Evolutionary conservation across 768 basidiomycete species (phyloP), one percentile per base, ranked within the genome.

Genomic region (Asterophora lycoperdoides): DNA sequence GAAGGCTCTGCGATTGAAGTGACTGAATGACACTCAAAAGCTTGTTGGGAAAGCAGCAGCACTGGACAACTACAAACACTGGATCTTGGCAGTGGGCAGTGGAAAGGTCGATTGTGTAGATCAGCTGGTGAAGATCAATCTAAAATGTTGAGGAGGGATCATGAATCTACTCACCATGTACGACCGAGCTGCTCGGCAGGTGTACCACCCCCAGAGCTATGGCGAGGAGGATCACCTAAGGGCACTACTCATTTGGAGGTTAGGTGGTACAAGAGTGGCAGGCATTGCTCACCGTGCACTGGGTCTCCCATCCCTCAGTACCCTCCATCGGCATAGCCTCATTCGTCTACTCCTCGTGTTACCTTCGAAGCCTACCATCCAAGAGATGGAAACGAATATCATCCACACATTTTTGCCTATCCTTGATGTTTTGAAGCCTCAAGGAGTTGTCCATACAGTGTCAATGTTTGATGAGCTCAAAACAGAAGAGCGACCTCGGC

Each of bases 281-380:
- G 29, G 55, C 14, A 41, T 58, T 15, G 48, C 54, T 30, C 51
- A 58, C 39, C 41, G 48, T 7, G 45, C 58, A 8, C 47, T 59
- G 9, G 51, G 50, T 1, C 46, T 54, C 28, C 58, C 53, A 2
- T 45, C 52, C 8, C 18, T 56, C 19, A 56, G 46, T 1, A 53
- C 57, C 1, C 36, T 56, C 28, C 46, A 51, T 3, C 14, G 11
- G 8, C 30, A 41, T 29, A 42, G 13, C 15, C 26, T 39, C 19
- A 46, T 51, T n/a, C n/a, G n/a, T n/a, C 8, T 26, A 28, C 53
- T 15, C 32, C 38, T 54, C n/a, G 39, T 47, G 2, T 28, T 45
- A 6, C 23, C 38, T n/a, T 20, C 41, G 6, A 6, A n/a, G n/a
- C 53, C 49, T 7, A 48, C 17, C 9, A 32, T 38, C 18, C 34